Base-by-base conservation (phyloP, 1,284 basidiomycete species). In the Marasmius tenuissimus region DNA sequence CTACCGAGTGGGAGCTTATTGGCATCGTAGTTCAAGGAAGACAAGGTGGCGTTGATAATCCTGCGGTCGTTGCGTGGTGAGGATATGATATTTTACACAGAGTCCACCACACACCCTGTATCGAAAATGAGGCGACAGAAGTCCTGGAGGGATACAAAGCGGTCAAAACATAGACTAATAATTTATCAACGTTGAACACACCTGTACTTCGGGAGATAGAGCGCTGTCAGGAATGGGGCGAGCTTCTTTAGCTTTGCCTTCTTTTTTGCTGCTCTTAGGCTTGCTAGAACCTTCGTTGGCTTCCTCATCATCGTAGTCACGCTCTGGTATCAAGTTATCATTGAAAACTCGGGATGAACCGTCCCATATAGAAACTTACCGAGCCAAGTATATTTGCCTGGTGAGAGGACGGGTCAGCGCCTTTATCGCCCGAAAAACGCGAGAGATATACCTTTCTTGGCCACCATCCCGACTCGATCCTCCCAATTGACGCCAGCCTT, bases 11-110 rank as follows among this genome's bases (percentile, higher is more conserved):
- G 87, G 22, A 89, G 76, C 68, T 89, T 89, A 66, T 85, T 85
- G 3, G 85, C 86, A 68, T 89, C 87, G 66, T 89, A 89, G 67
- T 88, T 87, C 85, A 89, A 85, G 3, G 83, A 82, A n/a, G 83
- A 82, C 67, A 89, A 70, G 22, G 81, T 78, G 0, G 83, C 84
- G 54, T 85, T 78, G 52, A 88, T 83, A 64, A 86, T 70, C 34
- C 84, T 86, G 57, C 27, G 27, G 4, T 27, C 27, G 45, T 8
- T 14, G 6, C 22, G 52, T 61, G 27, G 61, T 58, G 34, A 11
- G 4, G 4, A 38, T 14, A 60, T 27, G 51, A 52, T 57, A 18
- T 7, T 12, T 37, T 34, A 22, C 39, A 14, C 38, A 61, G 27
- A 42, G 45, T 47, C 9, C 10, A 3, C 3, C 22, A 33, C 75